Evolutionary conservation across 108 stramenopile species (phyloP).

Genomic region (Discostella pseudostelligera): DNA sequence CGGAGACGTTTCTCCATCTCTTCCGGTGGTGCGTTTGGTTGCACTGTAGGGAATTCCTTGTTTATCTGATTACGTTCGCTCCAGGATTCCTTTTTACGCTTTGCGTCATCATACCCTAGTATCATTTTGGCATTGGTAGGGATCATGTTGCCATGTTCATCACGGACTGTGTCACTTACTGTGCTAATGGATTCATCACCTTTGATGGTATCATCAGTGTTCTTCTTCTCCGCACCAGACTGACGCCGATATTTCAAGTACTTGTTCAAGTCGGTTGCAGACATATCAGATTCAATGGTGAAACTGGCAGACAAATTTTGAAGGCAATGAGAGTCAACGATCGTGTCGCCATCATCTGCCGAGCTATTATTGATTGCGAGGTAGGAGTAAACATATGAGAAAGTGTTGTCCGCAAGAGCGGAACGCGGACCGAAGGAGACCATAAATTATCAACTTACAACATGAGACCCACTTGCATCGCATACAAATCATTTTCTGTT

Average conservation of each 20-base stretch:
- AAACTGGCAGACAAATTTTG: conserved; percentile 21
- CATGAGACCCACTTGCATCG: conserved; percentile 44
- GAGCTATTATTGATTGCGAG: conserved; percentile 20
- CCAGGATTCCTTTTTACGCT: conserved; percentile 7
- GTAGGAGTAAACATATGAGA: not conserved
- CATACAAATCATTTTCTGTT: conserved; percentile 42
- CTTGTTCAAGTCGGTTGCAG: conserved; percentile 1
- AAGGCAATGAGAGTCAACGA: conserved; percentile 20
- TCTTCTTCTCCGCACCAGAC: conserved; percentile 5
- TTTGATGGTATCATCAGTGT: conserved; percentile 23
- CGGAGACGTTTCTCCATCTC: conserved; percentile 75
- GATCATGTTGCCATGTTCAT: conserved; percentile 40
- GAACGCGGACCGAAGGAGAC: too few relatives aligned
- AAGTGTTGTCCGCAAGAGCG: not conserved
- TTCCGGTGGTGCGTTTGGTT: conserved; percentile 28
- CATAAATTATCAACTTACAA: conserved; percentile 27
- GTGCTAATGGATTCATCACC: conserved; percentile 14
- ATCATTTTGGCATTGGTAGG: conserved; percentile 46
- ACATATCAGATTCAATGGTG: conserved; percentile 15
- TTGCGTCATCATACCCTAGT: conserved; percentile 23
- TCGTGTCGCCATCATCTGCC: conserved; percentile 45
- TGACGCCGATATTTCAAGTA: conserved; percentile 15
- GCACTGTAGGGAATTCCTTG: conserved; percentile 11
- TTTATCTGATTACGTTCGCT: conserved; percentile 12
- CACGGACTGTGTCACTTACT: conserved; percentile 23